These are phyloP conservation scores for Fusarium nematophilum DNA, from an alignment of 2,329 filamentous ascomycete genomes.

Conservation along the genomic window DNA sequence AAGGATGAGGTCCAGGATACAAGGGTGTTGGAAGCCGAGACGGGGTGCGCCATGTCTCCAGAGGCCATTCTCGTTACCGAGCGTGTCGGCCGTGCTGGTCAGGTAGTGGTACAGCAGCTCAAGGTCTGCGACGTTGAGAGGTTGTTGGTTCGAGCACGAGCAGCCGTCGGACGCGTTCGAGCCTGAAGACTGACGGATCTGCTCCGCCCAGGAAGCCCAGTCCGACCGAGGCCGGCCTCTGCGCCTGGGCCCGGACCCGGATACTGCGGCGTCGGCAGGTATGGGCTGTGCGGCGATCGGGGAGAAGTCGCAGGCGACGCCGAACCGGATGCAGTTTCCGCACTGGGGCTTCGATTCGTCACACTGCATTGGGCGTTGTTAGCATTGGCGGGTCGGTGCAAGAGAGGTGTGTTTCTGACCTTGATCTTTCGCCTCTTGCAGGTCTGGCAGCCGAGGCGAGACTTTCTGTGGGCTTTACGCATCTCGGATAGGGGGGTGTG, in stretches of 20 bases:
- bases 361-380: too few species aligned
- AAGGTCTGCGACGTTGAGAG: too few species aligned
- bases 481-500: slow-evolving; percentile 8
- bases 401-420: not conserved
- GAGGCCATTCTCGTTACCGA: too few species aligned
- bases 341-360: slow-evolving; percentile 10
- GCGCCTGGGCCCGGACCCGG: not conserved
- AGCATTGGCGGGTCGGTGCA: too few species aligned
- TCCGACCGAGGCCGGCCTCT: slow-evolving; percentile 9
- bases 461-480: slow-evolving; percentile 9
- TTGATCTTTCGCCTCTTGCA: slow-evolving; percentile 11
- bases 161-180: too few species aligned
- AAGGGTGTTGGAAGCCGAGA: slow-evolving; percentile 40
- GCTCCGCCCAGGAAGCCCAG: slow-evolving; percentile 10
- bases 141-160: too few species aligned
- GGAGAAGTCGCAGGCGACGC: slow-evolving; percentile 10
- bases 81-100: too few species aligned
- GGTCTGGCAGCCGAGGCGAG: slow-evolving; percentile 5
- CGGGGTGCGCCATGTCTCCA: slow-evolving; percentile 9
- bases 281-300: not conserved
- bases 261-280: not conserved
- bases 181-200: not conserved
- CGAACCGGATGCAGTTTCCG: slow-evolving; percentile 14
- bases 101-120: too few species aligned
- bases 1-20: slow-evolving; percentile 40